Evolutionary conservation across 345 rosid genomes (phyloP), one percentile per base, ranked within the genome.

Genomic region (Erysimum cheiranthoides): DNA sequence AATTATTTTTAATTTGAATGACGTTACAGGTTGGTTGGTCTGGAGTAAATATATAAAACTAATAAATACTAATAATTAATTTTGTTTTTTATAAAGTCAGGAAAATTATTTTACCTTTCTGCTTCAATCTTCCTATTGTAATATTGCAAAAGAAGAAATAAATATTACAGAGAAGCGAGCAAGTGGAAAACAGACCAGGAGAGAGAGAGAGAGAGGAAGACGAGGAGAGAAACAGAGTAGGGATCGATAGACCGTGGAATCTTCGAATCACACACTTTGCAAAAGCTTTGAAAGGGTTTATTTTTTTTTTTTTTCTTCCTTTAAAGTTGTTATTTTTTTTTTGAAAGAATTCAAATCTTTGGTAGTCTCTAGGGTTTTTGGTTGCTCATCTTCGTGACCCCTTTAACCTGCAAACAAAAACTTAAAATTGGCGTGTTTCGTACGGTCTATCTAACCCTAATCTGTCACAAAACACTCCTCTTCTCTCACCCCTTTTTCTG

Each of bases 171-270:
- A 21, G 50, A 59, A 60, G 36, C 6, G 9, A 76, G 74, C 51
- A 67, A 75, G 75, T 66, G 81, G 73, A 43, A 71, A 25, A 68
- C 79, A 49, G 57, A 52, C 40, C 56, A 49, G 42, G 35, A 52
- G 38, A 61, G 74, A 73, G 35, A 71, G 68, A 74, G 75, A 31
- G 73, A 35, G 70, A 65, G 60, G 63, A 21, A 47, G 51, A 61
- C 2, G 62, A 66, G 21, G 76, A 57, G 73, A 73, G 73, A 64
- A 43, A 67, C 54, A 70, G 77, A 72, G 69, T 34, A 28, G 82
- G 89, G 82, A 86, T 86, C 79, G 87, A 89, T 87, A 89, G 97
- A 80, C 92, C 87, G 86, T 87, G 84, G 88, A 87, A 89, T 89
- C 89, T 75, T 42, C 66, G 87, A 89, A 85, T 90, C 89, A 77